Base-by-base conservation (phyloP, 2,329 filamentous ascomycete genomes). In the Ascocoryne sarcoides region DNA sequence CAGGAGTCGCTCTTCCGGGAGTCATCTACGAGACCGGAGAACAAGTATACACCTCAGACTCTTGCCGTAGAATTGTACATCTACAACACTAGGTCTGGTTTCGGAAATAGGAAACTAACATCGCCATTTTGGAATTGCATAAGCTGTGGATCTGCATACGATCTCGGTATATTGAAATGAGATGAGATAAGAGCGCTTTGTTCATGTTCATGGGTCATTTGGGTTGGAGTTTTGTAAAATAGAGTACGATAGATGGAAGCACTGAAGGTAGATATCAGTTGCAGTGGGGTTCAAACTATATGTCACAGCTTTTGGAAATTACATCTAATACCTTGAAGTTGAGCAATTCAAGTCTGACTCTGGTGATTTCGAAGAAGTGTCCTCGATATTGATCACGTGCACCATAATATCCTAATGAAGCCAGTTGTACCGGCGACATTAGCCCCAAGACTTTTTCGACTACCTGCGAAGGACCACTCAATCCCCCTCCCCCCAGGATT, bases 151-250 rank as follows among this genome's bases (percentile, higher is more conserved):
- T 45, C 32, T 34, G 39, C 42, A 20, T 31, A 41, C 36, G 44
- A 42, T 37, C 40, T 39, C 42, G 30, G 46, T 44, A 51, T 42
- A 47, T 28, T 40, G 43, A 40, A 43, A 37, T 44, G 49, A 40
- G 44, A 37, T 44, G 49, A 43, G 39, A 46, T 39, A 28, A 36
- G 39, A 43, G 50, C 29, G 39, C 35, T 40, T 40, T 36, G 39
- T 40, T 44, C 39, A 35, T 40, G n/a, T n/a, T n/a, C 44, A 32
- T 46, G 45, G 39, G 45, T 48, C 48, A 51, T 49, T 35, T 42
- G 48, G 42, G 36, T 40, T 44, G 46, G 44, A 48, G 46, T 43
- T 53, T 46, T 51, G 48, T 55, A 53, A 48, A 51, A 26, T 26
- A 26, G 23, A 51, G 39, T 49, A 49, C 29, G n/a, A 47, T 52